Evolutionary conservation across 805 yeast species (phyloP).

Genomic region (Brettanomyces naardenensis): DNA sequence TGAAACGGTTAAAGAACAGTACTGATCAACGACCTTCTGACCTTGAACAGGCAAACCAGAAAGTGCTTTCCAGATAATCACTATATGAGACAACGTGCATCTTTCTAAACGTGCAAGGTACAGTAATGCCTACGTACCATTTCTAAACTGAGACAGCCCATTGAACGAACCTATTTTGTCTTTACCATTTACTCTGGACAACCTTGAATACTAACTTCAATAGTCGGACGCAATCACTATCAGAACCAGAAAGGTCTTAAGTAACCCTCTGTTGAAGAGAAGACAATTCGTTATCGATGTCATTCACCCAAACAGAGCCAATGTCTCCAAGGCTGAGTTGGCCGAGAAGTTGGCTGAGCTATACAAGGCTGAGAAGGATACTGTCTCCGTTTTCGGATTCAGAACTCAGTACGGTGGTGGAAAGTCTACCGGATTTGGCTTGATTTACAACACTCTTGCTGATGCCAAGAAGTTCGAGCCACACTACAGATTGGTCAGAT

Average conservation of each 20-base stretch:
- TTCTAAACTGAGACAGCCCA: too few relatives aligned
- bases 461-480: slow-evolving; percentile 99
- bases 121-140: too few relatives aligned
- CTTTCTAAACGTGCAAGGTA: too few relatives aligned
- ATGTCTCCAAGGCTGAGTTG: slow-evolving; percentile 98
- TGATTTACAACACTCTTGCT: slow-evolving; percentile 95
- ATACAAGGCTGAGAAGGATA: slow-evolving; percentile 61
- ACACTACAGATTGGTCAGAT: slow-evolving; percentile 97
- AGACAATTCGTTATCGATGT: slow-evolving; percentile 99
- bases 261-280: slow-evolving; percentile 99
- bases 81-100: too few relatives aligned
- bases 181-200: too few relatives aligned
- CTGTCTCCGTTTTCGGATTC: slow-evolving; percentile 95
- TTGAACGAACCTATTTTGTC: too few relatives aligned
- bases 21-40: too few relatives aligned
- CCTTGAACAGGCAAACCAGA: too few relatives aligned
- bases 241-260: slow-evolving; percentile 98
- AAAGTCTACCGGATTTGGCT: slow-evolving; percentile 98
- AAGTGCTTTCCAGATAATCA: too few relatives aligned
- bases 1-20: too few relatives aligned
- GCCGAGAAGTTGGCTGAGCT: slow-evolving; percentile 62
- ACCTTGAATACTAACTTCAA: too few relatives aligned
- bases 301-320: slow-evolving; percentile 98
- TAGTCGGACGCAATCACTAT: slow-evolving; percentile 99
- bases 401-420: slow-evolving; percentile 99